Conservation (phyloP, 225 moss, liverwort and hornwort species). For the Pseudoscleropodium purum region DNA sequence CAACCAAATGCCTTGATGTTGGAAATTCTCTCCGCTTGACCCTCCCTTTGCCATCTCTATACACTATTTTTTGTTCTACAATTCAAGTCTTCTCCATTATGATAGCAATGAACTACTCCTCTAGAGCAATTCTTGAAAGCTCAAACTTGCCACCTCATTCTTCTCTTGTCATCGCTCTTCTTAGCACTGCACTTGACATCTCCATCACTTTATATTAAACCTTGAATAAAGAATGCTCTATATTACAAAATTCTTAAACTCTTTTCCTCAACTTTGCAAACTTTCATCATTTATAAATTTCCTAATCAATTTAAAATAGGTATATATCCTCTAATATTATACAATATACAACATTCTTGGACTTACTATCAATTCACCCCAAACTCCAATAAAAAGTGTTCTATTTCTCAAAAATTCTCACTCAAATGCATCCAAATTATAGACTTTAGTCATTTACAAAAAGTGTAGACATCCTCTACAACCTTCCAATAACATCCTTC, state of each 20-base stretch:
- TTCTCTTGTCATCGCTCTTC: not conserved
- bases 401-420: not conserved
- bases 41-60: conserved; percentile 22
- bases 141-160: not conserved
- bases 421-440: not conserved
- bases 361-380: not conserved
- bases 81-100: not conserved
- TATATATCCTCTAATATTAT: not conserved
- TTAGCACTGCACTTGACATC: not conserved
- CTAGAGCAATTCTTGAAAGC: not conserved
- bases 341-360: too few species aligned
- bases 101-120: not conserved
- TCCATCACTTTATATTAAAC: not conserved
- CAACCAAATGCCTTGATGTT: conserved; percentile 6
- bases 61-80: not conserved
- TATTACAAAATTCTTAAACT: not conserved
- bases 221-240: not conserved
- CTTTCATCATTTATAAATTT: not conserved
- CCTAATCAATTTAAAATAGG: not conserved
- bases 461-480: not conserved
- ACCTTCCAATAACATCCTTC: not conserved
- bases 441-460: not conserved
- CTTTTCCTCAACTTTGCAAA: not conserved
- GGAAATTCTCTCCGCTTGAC: conserved; percentile 13
- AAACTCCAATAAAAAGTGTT: not conserved